Conservation (phyloP, 306 rosid genomes). For the Vigna mungo region DNA sequence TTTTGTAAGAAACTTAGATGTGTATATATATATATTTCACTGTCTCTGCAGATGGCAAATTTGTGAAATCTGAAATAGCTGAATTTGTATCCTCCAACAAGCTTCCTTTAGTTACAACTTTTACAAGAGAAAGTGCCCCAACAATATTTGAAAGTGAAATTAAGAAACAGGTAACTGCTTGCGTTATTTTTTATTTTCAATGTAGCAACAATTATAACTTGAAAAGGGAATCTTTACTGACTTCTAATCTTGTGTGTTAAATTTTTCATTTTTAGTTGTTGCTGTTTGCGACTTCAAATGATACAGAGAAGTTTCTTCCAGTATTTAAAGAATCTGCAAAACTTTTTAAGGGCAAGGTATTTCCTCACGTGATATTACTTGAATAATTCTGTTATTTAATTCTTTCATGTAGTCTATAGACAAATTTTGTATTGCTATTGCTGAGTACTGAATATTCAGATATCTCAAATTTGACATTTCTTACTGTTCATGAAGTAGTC, state of each 20-base stretch:
- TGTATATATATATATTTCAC: conserved; percentile 27
- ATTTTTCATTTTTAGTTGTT: conserved; percentile 60
- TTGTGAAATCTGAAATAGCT: conserved; percentile 73
- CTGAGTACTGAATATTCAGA: conserved; percentile 15
- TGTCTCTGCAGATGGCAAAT: conserved; percentile 76
- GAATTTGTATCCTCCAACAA: conserved; percentile 88
- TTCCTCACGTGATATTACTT: conserved; percentile 33
- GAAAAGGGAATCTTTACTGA: conserved; percentile 15
- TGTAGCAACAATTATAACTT: conserved; percentile 31
- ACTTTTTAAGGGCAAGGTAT: conserved; percentile 89
- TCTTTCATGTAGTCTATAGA: conserved; percentile 8
- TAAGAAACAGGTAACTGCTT: conserved; percentile 83
- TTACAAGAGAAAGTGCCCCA: conserved; percentile 81
- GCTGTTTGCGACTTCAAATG: conserved; percentile 77
- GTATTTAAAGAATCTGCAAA: conserved; percentile 77
- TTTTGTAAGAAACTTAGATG: conserved; percentile 14
- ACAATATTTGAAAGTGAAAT: conserved; percentile 81
- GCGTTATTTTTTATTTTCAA: conserved; percentile 18
- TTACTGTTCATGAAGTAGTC: conserved; percentile 11
- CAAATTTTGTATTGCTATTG: conserved; percentile 10
- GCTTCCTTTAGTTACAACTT: conserved; percentile 85
- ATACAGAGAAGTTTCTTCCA: conserved; percentile 72
- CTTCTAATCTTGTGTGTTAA: conserved; percentile 45
- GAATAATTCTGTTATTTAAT: conserved; percentile 24
- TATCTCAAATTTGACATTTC: conserved; percentile 33